Evolutionary conservation across 2,329 filamentous ascomycete species (phyloP).

Genomic region (Ceratocystis variospora): DNA sequence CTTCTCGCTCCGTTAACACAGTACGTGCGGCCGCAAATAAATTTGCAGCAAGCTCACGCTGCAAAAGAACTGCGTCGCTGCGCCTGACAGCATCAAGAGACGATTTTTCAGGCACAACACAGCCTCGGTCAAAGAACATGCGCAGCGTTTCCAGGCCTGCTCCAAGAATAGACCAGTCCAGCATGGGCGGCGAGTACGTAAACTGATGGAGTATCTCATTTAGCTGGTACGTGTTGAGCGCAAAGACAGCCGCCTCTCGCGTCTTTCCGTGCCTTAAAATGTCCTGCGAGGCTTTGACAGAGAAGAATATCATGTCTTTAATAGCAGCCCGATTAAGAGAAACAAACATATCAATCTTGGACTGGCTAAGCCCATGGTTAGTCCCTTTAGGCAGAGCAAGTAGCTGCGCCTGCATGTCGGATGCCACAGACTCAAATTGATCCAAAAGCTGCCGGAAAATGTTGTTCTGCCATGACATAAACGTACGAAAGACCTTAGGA

Average conservation of each 20-base stretch:
- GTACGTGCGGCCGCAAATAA: slow-evolving; percentile 37
- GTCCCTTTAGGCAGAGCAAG: slow-evolving; percentile 32
- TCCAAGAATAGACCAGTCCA: slow-evolving; percentile 35
- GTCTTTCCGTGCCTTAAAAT: slow-evolving; percentile 36
- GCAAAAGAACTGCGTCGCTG: slow-evolving; percentile 27
- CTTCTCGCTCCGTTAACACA: slow-evolving; percentile 24
- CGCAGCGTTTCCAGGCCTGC: slow-evolving; percentile 35
- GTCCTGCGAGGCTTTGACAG: slow-evolving; percentile 36
- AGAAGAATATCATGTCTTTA: slow-evolving; percentile 39
- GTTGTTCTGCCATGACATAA: slow-evolving; percentile 38
- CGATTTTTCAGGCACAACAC: slow-evolving; percentile 22
- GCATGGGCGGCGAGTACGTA: slow-evolving; percentile 28
- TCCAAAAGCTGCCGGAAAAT: slow-evolving; percentile 44
- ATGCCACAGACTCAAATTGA: slow-evolving; percentile 43
- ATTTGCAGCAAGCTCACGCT: slow-evolving; percentile 34
- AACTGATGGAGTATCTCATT: slow-evolving; percentile 39
- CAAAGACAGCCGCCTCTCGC: slow-evolving; percentile 35
- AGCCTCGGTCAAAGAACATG: slow-evolving; percentile 31
- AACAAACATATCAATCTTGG: slow-evolving; percentile 37
- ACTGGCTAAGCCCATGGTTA: slow-evolving; percentile 31
- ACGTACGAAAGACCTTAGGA: slow-evolving; percentile 35
- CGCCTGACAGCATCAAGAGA: background rate
- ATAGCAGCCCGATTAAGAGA: slow-evolving; percentile 39
- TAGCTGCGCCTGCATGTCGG: slow-evolving; percentile 44
- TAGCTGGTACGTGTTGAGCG: slow-evolving; percentile 37